Conservation (phyloP, 805 yeast genomes). For the Yarrowia porcina region DNA sequence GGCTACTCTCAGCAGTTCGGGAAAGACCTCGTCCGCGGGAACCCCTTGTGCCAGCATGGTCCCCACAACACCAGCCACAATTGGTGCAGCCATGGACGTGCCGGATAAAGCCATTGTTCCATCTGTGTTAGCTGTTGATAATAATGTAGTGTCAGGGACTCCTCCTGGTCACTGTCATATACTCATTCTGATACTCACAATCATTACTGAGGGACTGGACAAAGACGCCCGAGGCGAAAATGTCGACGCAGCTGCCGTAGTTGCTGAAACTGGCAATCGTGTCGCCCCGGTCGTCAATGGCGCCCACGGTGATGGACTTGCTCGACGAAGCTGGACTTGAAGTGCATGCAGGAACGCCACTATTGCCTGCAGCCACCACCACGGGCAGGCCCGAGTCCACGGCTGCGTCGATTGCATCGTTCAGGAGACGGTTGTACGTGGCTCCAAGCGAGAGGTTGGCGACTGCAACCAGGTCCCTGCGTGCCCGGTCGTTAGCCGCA, state of each 20-base stretch:
- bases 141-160: not conserved
- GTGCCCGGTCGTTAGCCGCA: constrained; percentile 35
- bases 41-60: constrained; percentile 15
- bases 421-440: constrained; percentile 32
- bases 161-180: no score
- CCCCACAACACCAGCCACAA: constrained; percentile 24
- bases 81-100: constrained; percentile 26
- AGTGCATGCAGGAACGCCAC: constrained; percentile 70
- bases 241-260: constrained; percentile 88
- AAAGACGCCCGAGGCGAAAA: constrained; percentile 76
- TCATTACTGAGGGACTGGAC: constrained; percentile 17
- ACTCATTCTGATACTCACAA: not conserved
- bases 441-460: constrained; percentile 35
- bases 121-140: constrained; percentile 9
- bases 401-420: constrained; percentile 34
- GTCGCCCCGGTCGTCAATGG: constrained; percentile 76
- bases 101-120: constrained; percentile 27
- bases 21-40: constrained; percentile 14
- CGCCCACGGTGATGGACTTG: constrained; percentile 78
- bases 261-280: constrained; percentile 76
- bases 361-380: constrained; percentile 57
- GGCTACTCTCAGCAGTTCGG: constrained; percentile 14
- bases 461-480: constrained; percentile 29
- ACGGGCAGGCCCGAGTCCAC: constrained; percentile 35
- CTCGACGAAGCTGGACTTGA: constrained; percentile 81